Evolutionary conservation across 2,329 filamentous ascomycete genomes (phyloP).

Genomic region (Hirsutella rhossiliensis): DNA sequence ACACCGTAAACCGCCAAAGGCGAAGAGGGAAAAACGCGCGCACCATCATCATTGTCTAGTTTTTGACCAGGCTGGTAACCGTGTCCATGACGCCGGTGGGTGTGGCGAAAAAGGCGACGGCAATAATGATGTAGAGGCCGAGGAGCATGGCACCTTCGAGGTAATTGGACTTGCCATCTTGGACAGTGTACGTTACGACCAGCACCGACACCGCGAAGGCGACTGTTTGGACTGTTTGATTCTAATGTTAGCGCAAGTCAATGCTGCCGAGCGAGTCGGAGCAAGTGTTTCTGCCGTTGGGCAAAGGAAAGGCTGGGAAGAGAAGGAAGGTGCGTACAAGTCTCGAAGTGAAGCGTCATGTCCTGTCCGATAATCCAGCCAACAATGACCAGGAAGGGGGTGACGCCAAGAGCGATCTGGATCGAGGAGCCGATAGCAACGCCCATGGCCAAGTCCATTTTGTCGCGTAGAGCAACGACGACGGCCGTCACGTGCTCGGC

Average conservation of each 20-base stretch:
- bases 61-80: conserved; percentile 1
- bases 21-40: not conserved
- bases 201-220: conserved; percentile 65
- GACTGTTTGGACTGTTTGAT: conserved; percentile 52
- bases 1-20: too few relatives aligned
- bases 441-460: conserved; percentile 63
- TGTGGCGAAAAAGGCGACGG: conserved; percentile 46
- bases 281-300: not conserved
- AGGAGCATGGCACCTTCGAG: conserved; percentile 63
- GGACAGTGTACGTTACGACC: conserved; percentile 64
- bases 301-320: not conserved
- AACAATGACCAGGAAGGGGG: conserved; percentile 66
- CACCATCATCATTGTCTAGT: not conserved
- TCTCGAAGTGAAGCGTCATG: conserved; percentile 74
- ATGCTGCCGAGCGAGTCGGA: not conserved
- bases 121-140: conserved; percentile 46
- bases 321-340: conserved; percentile 17
- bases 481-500: conserved; percentile 75
- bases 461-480: conserved; percentile 66
- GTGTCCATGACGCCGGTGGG: conserved; percentile 35
- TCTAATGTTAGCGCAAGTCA: not conserved
- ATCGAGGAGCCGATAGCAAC: conserved; percentile 74
- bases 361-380: conserved; percentile 63
- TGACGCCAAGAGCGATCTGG: conserved; percentile 73
- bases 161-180: conserved; percentile 77